Percentiles rank a stretch among this genome's conserved stretches.
Conservation (phyloP, 2,329 filamentous ascomycete genomes). For the Cladophialophora carrionii region DNA sequence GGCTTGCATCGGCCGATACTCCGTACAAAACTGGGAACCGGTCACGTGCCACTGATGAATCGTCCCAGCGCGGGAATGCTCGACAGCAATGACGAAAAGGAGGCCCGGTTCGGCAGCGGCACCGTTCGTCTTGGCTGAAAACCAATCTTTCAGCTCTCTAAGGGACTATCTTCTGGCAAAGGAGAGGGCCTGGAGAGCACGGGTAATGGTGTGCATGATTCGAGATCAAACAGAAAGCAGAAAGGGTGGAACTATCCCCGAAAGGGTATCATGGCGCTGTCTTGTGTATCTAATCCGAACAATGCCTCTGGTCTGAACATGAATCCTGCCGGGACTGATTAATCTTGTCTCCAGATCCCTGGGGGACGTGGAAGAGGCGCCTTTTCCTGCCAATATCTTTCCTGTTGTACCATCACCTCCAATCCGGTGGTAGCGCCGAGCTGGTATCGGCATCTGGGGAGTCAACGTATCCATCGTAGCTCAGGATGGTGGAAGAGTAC, state of each 20-base stretch:
- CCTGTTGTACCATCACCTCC: not conserved
- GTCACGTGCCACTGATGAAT: not conserved
- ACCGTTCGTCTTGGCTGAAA: not conserved
- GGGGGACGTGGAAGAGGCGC: not conserved
- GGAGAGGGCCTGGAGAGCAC: not conserved
- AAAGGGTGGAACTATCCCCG: not conserved
- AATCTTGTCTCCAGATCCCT: not conserved
- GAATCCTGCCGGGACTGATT: slow-evolving; percentile 8
- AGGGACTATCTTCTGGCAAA: not conserved
- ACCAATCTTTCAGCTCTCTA: not conserved
- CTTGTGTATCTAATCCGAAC: slow-evolving; percentile 15
- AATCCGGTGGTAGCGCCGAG: not conserved
- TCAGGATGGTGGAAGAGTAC: not conserved
- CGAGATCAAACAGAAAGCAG: not conserved
- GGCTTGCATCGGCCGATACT: too few species aligned
- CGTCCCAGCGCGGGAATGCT: not conserved
- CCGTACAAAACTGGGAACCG: too few species aligned
- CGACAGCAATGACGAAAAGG: not conserved
- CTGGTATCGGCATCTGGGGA: slow-evolving; percentile 1
- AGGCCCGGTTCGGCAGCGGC: not conserved
- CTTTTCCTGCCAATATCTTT: not conserved
- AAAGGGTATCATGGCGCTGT: slow-evolving; percentile 23
- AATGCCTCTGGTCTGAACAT: slow-evolving; percentile 10
- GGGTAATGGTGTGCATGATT: not conserved
- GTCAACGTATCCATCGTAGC: slow-evolving; percentile 11